Evolutionary conservation across 805 yeast species (phyloP), one percentile per base, ranked within the genome.

Genomic region (Ogataea pignaliae): DNA sequence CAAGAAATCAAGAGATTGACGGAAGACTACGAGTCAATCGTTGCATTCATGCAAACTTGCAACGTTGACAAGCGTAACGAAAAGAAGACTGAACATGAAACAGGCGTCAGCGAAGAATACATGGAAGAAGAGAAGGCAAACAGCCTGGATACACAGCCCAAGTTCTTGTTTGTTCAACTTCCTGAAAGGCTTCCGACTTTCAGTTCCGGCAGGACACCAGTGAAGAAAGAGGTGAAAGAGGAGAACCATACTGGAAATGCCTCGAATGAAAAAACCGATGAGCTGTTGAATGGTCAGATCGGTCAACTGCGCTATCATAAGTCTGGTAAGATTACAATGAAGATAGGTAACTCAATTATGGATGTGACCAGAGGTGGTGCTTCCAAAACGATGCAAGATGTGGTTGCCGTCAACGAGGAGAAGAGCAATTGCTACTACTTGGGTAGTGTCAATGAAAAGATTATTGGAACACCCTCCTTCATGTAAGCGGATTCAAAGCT

Each of bases 311-410:
- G 91, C 43, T 71, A 83, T 37, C 97, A 90, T 61, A 78, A 82
- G 56, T 87, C 96, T 1, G 98, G 98, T 3, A 86, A 78, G 59
- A 62, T 88, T 16, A 73, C 95, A 3, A 75, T 90, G 62, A 75
- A 79, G 47, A 67, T 91, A 33, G 96, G 96, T 12, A 76, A 79
- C 41, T 76, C 79, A 8, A 71, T 76, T 3, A 75, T 82, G 73
- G 88, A 84, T 44, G 80, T 89, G 17, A 70, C 81, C 4, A 74
- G 77, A 55, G 97, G 97, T 13, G 79, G 87, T 3, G 74, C 81
- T 11, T 63, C 85, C 7, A 71, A 76, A 4, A 82, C 88, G 49
- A 65, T 85, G 26, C 97, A 91, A 61, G 91, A 88, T 46, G 70
- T 87, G 10, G 78, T 84, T 12, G 63, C 64, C 1, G 64, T 71